phyloP scores from a whole-genome alignment of 2,329 filamentous ascomycete species.

The Massarina eburnea region DNA sequence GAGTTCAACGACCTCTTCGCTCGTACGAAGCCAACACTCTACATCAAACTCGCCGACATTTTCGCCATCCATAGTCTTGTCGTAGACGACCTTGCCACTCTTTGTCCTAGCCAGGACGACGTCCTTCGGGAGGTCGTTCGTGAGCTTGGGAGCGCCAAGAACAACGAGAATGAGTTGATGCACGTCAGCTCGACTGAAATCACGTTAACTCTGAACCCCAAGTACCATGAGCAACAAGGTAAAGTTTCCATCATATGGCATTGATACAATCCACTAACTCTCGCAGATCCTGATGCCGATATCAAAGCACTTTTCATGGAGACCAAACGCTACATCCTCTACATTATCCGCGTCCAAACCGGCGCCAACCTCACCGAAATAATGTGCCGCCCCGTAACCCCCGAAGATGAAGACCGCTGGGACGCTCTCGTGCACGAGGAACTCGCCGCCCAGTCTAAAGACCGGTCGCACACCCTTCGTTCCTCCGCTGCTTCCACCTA shows the following conservation, averaged over 20 bases:
- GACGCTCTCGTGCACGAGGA: slow-evolving; percentile 78
- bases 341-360: slow-evolving; percentile 95
- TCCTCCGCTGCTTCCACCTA: slow-evolving; percentile 90
- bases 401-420: slow-evolving; percentile 91
- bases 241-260: slow-evolving; percentile 20
- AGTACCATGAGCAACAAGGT: slow-evolving; percentile 81
- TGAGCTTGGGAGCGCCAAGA: slow-evolving; percentile 93
- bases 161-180: slow-evolving; percentile 90
- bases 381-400: slow-evolving; percentile 81
- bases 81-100: slow-evolving; percentile 71
- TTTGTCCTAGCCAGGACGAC: slow-evolving; percentile 83
- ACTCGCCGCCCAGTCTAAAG: slow-evolving; percentile 52
- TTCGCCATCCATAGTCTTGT: slow-evolving; percentile 93
- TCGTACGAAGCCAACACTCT: slow-evolving; percentile 94
- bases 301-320: slow-evolving; percentile 95
- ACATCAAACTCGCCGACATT: slow-evolving; percentile 98
- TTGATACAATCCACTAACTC: slow-evolving; percentile 21
- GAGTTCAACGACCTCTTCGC: slow-evolving; percentile 98
- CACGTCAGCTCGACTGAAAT: slow-evolving; percentile 86
- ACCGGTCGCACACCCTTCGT: slow-evolving; percentile 62
- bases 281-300: slow-evolving; percentile 81
- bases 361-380: slow-evolving; percentile 93
- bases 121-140: slow-evolving; percentile 87
- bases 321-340: slow-evolving; percentile 94
- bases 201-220: slow-evolving; percentile 84